Evolutionary conservation across 2,329 filamentous ascomycete genomes (phyloP).

Genomic region (Fusarium oligoseptatum): DNA sequence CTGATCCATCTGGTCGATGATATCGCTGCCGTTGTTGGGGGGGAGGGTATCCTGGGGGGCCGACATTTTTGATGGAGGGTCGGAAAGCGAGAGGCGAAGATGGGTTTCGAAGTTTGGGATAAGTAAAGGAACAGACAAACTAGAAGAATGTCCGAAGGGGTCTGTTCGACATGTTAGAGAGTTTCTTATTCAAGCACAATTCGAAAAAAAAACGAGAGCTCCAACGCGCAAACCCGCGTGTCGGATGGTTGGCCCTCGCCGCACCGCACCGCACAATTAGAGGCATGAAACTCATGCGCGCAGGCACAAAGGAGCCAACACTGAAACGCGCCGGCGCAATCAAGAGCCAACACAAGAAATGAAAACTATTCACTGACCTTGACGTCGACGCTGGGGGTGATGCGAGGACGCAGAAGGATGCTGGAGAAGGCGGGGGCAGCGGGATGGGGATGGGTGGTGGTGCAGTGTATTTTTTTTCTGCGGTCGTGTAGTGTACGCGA

Average conservation of each 20-base stretch:
- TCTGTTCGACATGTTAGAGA: slow-evolving; percentile 23
- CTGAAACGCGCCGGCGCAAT: background rate
- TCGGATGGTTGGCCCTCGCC: slow-evolving; percentile 13
- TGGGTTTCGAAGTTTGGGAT: slow-evolving; percentile 25
- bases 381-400: slow-evolving; percentile 38
- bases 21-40: slow-evolving; percentile 72
- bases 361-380: slow-evolving; percentile 39
- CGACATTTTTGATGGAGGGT: slow-evolving; percentile 66
- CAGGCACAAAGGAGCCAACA: background rate
- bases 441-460: slow-evolving; percentile 36
- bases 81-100: slow-evolving; percentile 30
- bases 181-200: background rate
- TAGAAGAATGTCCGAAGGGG: slow-evolving; percentile 14
- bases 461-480: slow-evolving; percentile 48
- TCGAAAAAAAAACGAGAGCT: slow-evolving; percentile 4
- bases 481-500: slow-evolving; percentile 47
- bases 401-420: slow-evolving; percentile 39
- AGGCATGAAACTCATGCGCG: slow-evolving; percentile 3
- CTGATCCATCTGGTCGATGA: slow-evolving; percentile 73
- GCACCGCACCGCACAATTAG: slow-evolving; percentile 20
- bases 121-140: slow-evolving; percentile 18
- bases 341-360: background rate
- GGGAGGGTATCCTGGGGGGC: slow-evolving; percentile 67
- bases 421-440: slow-evolving; percentile 38
- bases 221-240: slow-evolving; percentile 31